These are phyloP conservation scores for Dipteronia sinensis DNA, from an alignment of 345 rosid species.

Conservation along the genomic window DNA sequence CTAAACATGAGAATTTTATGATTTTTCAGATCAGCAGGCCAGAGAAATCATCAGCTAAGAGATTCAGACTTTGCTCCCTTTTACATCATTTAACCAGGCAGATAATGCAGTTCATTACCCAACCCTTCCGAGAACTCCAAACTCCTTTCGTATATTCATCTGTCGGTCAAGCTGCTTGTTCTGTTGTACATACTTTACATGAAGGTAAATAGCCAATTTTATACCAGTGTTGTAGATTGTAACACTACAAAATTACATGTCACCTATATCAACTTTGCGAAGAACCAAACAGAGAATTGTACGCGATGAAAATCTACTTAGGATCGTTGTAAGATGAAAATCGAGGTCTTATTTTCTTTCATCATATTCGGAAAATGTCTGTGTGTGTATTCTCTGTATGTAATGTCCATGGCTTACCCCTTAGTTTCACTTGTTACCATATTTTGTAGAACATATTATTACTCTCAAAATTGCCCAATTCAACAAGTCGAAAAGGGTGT, in stretches of 20 bases:
- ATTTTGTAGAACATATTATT: no score
- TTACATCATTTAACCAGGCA: not conserved
- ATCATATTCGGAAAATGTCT: not conserved
- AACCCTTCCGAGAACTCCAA: no score
- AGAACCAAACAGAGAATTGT: not conserved
- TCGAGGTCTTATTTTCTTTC: not conserved
- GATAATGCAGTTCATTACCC: not conserved
- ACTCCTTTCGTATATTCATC: no score
- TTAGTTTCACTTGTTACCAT: no score
- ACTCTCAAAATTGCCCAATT: no score
- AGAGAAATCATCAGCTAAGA: no score
- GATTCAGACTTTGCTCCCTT: no score
- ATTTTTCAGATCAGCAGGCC: no score
- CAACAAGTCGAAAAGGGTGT: no score
- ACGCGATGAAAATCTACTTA: not conserved
- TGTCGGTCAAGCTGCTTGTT: not conserved
- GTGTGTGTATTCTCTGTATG: not conserved
- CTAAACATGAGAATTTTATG: no score
- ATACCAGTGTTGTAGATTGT: not conserved
- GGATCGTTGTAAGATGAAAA: not conserved
- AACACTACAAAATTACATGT: not conserved
- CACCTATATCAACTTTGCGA: not conserved
- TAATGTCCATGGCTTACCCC: not conserved
- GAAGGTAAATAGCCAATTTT: not conserved
- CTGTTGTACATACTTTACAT: not conserved